Evolutionary conservation across 768 basidiomycete genomes (phyloP).

Genomic region (Neoboletus subvelutipes): DNA sequence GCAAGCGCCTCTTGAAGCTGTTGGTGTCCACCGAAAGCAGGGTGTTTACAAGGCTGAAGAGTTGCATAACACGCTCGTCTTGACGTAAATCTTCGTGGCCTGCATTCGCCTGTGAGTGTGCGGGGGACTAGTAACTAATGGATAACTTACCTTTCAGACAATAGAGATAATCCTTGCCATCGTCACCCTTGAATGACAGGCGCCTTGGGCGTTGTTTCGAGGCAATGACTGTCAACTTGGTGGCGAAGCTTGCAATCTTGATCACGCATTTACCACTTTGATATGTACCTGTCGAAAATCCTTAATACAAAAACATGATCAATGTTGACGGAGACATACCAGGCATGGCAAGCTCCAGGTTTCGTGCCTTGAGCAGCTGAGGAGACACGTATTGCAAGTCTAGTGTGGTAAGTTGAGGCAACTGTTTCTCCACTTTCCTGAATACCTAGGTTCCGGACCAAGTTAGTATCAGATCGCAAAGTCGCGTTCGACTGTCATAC

Average conservation of each 20-base stretch:
- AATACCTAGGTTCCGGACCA: conserved; percentile 62
- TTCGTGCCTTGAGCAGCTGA: conserved; percentile 79
- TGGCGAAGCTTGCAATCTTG: conserved; percentile 78
- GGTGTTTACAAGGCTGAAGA: conserved; percentile 96
- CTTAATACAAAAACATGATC: neutral
- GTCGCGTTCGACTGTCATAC: conserved; percentile 42
- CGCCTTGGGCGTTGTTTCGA: conserved; percentile 97
- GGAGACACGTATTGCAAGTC: conserved; percentile 99
- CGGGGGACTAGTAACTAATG: neutral
- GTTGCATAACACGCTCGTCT: conserved; percentile 98
- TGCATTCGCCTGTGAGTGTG: conserved; percentile 30
- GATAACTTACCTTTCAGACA: conserved; percentile 70
- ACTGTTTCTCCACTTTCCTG: conserved; percentile 92
- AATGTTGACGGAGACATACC: conserved; percentile 44
- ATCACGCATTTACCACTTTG: conserved; percentile 84
- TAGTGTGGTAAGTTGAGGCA: conserved; percentile 83
- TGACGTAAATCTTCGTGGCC: conserved; percentile 99
- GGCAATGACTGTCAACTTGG: conserved; percentile 89
- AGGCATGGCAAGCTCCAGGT: conserved; percentile 94
- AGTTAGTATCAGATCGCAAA: neutral
- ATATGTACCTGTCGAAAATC: conserved; percentile 68
- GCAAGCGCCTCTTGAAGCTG: conserved; percentile 93
- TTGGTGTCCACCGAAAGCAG: conserved; percentile 89
- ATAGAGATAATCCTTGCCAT: conserved; percentile 93
- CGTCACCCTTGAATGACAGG: conserved; percentile 81